Percentiles rank a stretch among this genome's conserved stretches.
phyloP scores from a whole-genome alignment of 176 grass and related monocot genomes.

The Phragmites australis region DNA sequence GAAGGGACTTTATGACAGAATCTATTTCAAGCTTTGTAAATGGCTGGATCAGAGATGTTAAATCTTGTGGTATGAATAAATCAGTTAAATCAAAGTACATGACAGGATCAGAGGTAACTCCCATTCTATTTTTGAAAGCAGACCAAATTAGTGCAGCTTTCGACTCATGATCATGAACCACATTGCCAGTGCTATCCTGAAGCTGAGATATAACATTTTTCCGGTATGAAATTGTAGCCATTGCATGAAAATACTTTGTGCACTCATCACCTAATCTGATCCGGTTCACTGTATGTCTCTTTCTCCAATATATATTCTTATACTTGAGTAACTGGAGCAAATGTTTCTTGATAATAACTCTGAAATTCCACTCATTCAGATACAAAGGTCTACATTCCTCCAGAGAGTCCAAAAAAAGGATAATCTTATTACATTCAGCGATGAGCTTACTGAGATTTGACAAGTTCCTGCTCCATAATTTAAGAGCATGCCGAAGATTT shows the following conservation, averaged over 20 bases:
- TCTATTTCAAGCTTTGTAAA: not conserved
- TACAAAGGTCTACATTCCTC: not conserved
- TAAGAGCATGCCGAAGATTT: not conserved
- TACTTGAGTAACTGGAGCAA: no score
- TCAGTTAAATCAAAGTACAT: not conserved
- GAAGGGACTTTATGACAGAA: not conserved
- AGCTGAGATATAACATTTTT: no score
- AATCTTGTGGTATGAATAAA: no score
- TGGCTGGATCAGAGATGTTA: no score
- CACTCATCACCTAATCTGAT: no score
- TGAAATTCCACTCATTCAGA: not conserved
- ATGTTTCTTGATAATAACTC: not conserved
- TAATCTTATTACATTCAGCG: not conserved
- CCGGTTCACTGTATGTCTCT: no score
- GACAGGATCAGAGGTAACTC: accelerated
- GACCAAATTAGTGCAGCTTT: no score
- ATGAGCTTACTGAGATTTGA: not conserved
- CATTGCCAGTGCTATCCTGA: accelerated
- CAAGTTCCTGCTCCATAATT: not conserved
- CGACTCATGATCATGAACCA: no score
- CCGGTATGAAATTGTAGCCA: no score
- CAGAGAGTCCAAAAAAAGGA: not conserved
- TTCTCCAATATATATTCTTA: no score
- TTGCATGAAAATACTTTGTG: no score
- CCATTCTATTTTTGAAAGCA: not conserved